Evolutionary conservation across 1,284 basidiomycete genomes (phyloP), one percentile per base, ranked within the genome.

Genomic region (Ganoderma meredithae): DNA sequence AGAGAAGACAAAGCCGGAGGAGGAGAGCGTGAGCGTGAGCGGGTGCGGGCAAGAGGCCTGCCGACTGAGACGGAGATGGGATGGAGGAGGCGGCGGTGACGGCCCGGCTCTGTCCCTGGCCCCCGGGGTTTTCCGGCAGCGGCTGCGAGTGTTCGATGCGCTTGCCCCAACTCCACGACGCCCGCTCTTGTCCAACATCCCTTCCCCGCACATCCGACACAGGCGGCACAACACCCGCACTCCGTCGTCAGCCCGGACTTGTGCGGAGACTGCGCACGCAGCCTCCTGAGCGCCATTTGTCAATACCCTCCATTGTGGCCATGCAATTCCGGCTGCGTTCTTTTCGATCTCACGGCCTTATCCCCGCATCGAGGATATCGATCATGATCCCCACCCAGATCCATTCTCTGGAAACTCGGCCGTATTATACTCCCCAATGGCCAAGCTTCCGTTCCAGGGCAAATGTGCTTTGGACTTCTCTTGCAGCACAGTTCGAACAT

Each of bases 201-300:
- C 31, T 36, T 36, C 31, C n/a, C n/a, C 10, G 4, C 15, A 33
- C 52, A 27, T 19, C 4, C 27, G 22, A 31, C 52, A 55, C 52
- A 31, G 6, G 13, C 22, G 27, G 10, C 27, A 53, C 36, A 36
- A 36, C 36, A 36, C 36, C 25, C 25, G 15, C 52, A 6, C 15
- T 58, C 19, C 17, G 15, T 55, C 47, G 10, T 31, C 55, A 39
- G n/a, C 17, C 31, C 55, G 33, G 19, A 22, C 13, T 55, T 22
- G 33, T 8, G 6, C 53, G 53, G 55, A 58, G 33, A 62, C 61
- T 62, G 61, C 61, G 61, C 33, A 9, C 52, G 55, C 55, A 36
- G 55, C 27, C 31, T 39, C 13, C 12, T 33, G 27, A 33, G 47
- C 22, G 22, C 9, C 43, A 55, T 31, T 31, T 31, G 61, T 49